A percentile compares a stretch with the other conserved stretches of the same genome.
These are phyloP conservation scores for Henckelia pumila DNA, from an alignment of 257 asterid genomes.

Conservation along the genomic window DNA sequence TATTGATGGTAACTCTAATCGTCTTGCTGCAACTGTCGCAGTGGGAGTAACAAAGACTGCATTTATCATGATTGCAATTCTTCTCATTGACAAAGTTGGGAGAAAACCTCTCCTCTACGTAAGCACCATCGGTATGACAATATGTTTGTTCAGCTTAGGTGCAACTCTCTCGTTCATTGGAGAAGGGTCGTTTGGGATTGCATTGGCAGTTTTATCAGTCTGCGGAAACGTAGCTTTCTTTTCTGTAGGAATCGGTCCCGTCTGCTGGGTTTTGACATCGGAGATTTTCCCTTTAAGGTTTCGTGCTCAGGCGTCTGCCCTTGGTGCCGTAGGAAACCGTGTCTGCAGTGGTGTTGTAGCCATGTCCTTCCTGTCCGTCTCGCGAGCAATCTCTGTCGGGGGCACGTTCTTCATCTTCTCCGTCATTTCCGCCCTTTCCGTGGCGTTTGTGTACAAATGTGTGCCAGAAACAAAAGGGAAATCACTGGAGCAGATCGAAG, in stretches of 20 bases:
- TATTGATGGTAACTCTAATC: constrained; percentile 50
- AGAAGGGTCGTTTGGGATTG: constrained; percentile 43
- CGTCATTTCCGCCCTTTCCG: constrained; percentile 50
- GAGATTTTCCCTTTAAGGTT: constrained; percentile 78
- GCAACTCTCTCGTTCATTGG: constrained; percentile 45
- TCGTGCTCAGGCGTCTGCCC: constrained; percentile 90
- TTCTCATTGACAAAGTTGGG: constrained; percentile 73
- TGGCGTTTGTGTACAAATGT: constrained; percentile 53
- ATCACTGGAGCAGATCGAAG: constrained; percentile 81
- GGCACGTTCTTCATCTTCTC: constrained; percentile 73
- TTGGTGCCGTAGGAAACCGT: constrained; percentile 90
- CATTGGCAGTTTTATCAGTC: constrained; percentile 48
- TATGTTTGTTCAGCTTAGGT: constrained; percentile 57
- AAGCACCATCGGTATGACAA: constrained; percentile 89
- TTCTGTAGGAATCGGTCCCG: constrained; percentile 83
- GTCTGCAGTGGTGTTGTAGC: constrained; percentile 87
- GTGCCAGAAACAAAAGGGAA: constrained; percentile 94
- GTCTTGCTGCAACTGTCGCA: constrained; percentile 87
- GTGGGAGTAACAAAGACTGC: constrained; percentile 78
- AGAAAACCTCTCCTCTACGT: constrained; percentile 83
- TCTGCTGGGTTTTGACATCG: constrained; percentile 89
- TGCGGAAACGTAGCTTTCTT: constrained; percentile 92
- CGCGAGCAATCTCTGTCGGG: constrained; percentile 56
- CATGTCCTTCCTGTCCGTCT: constrained; percentile 86
- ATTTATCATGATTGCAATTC: constrained; percentile 66